phyloP scores from a whole-genome alignment of 352 stramenopile species.

The Phytophthora sp. region DNA sequence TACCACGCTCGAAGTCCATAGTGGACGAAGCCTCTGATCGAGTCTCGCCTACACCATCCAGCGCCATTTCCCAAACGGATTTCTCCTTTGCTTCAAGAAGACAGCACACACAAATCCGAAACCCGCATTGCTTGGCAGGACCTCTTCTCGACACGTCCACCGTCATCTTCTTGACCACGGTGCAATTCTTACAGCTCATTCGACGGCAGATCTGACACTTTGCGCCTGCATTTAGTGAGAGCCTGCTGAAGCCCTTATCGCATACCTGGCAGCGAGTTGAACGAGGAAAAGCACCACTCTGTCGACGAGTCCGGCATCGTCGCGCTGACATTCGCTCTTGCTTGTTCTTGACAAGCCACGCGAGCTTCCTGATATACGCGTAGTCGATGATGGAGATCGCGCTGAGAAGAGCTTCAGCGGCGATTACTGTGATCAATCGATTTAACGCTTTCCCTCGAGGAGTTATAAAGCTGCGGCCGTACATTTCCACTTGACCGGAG shows the following conservation, averaged over 20 bases:
- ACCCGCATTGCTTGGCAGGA: slow-evolving; percentile 30
- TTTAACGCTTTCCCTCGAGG: slow-evolving; percentile 51
- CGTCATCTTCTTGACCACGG: slow-evolving; percentile 55
- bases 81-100: slow-evolving; percentile 29
- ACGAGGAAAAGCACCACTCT: slow-evolving; percentile 5
- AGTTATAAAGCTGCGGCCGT: slow-evolving; percentile 56
- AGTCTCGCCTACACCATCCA: background rate
- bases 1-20: background rate
- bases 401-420: slow-evolving; percentile 48
- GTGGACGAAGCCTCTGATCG: slow-evolving; percentile 10
- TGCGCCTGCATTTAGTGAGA: slow-evolving; percentile 13
- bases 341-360: slow-evolving; percentile 49
- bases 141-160: slow-evolving; percentile 46
- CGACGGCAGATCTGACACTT: slow-evolving; percentile 52
- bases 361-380: slow-evolving; percentile 64
- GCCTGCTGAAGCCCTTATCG: slow-evolving; percentile 15
- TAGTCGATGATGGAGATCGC: slow-evolving; percentile 51
- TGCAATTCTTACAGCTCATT: slow-evolving; percentile 49
- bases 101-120: slow-evolving; percentile 57
- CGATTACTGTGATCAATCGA: slow-evolving; percentile 44
- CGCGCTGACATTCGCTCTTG: slow-evolving; percentile 6
- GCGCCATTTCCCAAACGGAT: slow-evolving; percentile 6
- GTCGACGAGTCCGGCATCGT: slow-evolving; percentile 4
- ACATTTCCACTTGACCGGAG: slow-evolving; percentile 39
- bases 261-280: slow-evolving; percentile 32